Evolutionary conservation across 768 basidiomycete genomes (phyloP).

Genomic region (Trametes villosa): DNA sequence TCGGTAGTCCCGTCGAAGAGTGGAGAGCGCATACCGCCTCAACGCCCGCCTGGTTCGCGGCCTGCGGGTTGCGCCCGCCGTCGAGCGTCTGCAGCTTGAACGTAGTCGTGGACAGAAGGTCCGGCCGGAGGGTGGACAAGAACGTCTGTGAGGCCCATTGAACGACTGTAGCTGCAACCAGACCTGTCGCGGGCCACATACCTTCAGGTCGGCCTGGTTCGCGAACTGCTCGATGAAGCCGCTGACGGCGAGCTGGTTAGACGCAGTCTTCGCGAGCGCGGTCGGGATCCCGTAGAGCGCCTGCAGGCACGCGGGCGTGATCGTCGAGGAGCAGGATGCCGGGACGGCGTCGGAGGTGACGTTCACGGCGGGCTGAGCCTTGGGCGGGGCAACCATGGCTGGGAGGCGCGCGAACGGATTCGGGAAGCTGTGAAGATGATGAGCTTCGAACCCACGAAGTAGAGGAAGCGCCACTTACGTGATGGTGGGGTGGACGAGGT

Average conservation of each 20-base stretch:
- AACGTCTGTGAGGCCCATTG: slow-evolving; percentile 26
- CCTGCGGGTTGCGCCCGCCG: slow-evolving; percentile 35
- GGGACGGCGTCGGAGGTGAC: slow-evolving; percentile 29
- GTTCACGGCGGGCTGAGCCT: slow-evolving; percentile 25
- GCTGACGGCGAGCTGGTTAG: slow-evolving; percentile 36
- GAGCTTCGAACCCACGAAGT: no score
- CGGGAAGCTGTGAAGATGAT: slow-evolving; percentile 49
- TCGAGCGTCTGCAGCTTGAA: slow-evolving; percentile 35
- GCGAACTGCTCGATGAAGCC: slow-evolving; percentile 40
- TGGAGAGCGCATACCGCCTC: slow-evolving; percentile 30
- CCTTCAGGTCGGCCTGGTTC: slow-evolving; percentile 35
- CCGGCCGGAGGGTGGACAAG: slow-evolving; percentile 29
- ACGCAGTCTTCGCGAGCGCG: slow-evolving; percentile 31
- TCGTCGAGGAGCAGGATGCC: slow-evolving; percentile 29
- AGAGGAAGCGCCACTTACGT: no score
- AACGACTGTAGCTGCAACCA: no score
- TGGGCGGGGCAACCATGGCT: no score
- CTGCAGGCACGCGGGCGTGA: slow-evolving; percentile 39
- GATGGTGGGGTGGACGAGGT: slow-evolving; percentile 37
- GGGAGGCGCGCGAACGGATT: slow-evolving; percentile 18
- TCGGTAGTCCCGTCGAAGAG: no score
- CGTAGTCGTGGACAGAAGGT: slow-evolving; percentile 26
- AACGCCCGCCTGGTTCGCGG: slow-evolving; percentile 29
- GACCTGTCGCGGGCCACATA: no score
- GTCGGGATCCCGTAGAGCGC: slow-evolving; percentile 42